A percentile compares a stretch with the other conserved stretches of the same genome.
Conservation (phyloP, 805 yeast species). For the Middelhovenomyces tepae region DNA sequence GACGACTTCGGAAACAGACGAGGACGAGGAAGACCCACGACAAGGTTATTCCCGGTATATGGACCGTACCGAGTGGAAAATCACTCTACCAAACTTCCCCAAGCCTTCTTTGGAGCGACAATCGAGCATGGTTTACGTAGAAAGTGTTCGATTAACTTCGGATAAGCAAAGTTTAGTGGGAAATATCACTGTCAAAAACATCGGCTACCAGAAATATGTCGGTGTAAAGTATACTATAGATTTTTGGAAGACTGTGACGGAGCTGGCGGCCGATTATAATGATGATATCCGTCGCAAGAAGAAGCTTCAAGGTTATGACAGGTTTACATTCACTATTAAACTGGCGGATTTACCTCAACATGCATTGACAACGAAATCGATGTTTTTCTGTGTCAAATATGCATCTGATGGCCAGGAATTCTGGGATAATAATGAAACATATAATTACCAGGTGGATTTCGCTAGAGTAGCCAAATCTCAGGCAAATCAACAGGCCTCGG, state of each 20-base stretch:
- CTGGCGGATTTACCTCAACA: slow-evolving; percentile 20
- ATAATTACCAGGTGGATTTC: slow-evolving; percentile 50
- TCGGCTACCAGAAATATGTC: slow-evolving; percentile 59
- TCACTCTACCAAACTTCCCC: slow-evolving; percentile 26
- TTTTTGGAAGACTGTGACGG: slow-evolving; percentile 67
- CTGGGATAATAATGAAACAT: slow-evolving; percentile 69
- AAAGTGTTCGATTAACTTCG: slow-evolving; percentile 39
- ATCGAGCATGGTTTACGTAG: slow-evolving; percentile 55
- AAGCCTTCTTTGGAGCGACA: no score
- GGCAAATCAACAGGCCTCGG: background rate
- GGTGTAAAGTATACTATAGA: slow-evolving; percentile 68
- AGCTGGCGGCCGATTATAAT: slow-evolving; percentile 51
- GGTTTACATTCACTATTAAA: slow-evolving; percentile 55
- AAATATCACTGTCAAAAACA: slow-evolving; percentile 67
- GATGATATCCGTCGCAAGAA: slow-evolving; percentile 4
- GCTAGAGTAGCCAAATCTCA: slow-evolving; percentile 17
- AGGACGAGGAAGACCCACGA: slow-evolving; percentile 14
- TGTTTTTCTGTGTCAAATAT: slow-evolving; percentile 53
- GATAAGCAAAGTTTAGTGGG: slow-evolving; percentile 59
- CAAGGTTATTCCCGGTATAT: slow-evolving; percentile 1
- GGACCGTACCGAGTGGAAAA: slow-evolving; percentile 4
- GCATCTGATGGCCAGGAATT: slow-evolving; percentile 39
- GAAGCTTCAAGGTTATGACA: slow-evolving; percentile 36
- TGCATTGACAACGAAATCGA: slow-evolving; percentile 15
- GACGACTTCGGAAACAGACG: slow-evolving; percentile 11